A percentile compares a stretch with the other conserved stretches of the same genome.
phyloP scores from a whole-genome alignment of 2,329 filamentous ascomycete species.

The Verticillium tricorpus region DNA sequence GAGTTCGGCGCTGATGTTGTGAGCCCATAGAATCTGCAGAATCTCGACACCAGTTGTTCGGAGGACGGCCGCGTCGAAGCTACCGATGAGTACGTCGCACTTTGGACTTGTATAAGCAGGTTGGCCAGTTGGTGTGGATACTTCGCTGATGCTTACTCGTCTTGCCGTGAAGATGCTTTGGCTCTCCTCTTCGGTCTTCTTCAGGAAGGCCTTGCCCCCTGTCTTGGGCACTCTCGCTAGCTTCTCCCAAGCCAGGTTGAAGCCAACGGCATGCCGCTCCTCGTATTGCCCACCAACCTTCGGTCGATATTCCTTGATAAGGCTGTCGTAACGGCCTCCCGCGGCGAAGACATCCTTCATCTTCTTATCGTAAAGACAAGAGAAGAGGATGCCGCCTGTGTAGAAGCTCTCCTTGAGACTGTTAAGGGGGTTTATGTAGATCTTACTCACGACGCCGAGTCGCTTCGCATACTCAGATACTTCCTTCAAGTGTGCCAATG shows the following conservation, averaged over 20 bases:
- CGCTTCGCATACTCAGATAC: slow-evolving; percentile 73
- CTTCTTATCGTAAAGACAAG: slow-evolving; percentile 83
- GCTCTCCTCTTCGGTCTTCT: slow-evolving; percentile 62
- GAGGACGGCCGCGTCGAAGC: slow-evolving; percentile 74
- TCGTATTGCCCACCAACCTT: slow-evolving; percentile 58
- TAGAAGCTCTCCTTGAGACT: slow-evolving; percentile 93
- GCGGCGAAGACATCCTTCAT: slow-evolving; percentile 84
- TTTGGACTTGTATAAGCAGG: slow-evolving; percentile 23
- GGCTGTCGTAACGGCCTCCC: slow-evolving; percentile 84
- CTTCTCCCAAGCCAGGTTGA: slow-evolving; percentile 85
- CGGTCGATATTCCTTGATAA: slow-evolving; percentile 80
- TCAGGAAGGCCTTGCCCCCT: slow-evolving; percentile 56
- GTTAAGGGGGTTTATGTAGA: slow-evolving; percentile 80
- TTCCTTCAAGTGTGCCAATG: slow-evolving; percentile 74
- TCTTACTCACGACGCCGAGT: slow-evolving; percentile 69
- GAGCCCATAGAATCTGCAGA: slow-evolving; percentile 72
- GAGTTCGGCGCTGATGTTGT: slow-evolving; percentile 84
- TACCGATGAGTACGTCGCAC: slow-evolving; percentile 87
- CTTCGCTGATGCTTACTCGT: slow-evolving; percentile 43
- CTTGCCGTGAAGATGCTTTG: slow-evolving; percentile 56
- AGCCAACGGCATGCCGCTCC: slow-evolving; percentile 81
- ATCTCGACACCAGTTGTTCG: slow-evolving; percentile 73
- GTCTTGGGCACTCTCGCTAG: slow-evolving; percentile 62
- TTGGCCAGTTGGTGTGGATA: background rate
- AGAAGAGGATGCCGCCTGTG: slow-evolving; percentile 78